phyloP scores from a whole-genome alignment of 768 basidiomycete species.

The Boletus tomentosulus region DNA sequence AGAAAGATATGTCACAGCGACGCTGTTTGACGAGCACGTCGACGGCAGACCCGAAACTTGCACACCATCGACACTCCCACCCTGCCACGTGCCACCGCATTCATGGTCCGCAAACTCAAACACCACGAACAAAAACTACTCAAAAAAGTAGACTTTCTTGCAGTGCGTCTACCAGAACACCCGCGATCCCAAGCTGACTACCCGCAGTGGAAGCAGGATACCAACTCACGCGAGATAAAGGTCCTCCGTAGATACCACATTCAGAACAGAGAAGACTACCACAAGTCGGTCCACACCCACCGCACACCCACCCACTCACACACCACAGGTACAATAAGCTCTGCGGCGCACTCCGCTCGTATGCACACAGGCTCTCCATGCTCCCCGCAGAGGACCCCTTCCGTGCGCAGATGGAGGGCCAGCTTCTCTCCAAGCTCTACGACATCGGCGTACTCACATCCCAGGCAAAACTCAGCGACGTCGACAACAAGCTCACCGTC shows the following conservation, averaged over 20 bases:
- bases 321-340: slow-evolving; percentile 83
- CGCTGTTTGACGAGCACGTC: slow-evolving; percentile 24
- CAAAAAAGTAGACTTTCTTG: slow-evolving; percentile 96
- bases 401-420: slow-evolving; percentile 76
- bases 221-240: slow-evolving; percentile 82
- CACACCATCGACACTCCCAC: slow-evolving; percentile 24
- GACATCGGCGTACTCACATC: slow-evolving; percentile 93
- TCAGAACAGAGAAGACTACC: slow-evolving; percentile 90
- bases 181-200: not conserved
- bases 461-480: slow-evolving; percentile 84
- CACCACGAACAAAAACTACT: slow-evolving; percentile 93
- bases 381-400: slow-evolving; percentile 89
- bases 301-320: not conserved
- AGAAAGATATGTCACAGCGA: slow-evolving; percentile 23
- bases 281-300: slow-evolving; percentile 51
- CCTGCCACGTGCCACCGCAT: slow-evolving; percentile 27
- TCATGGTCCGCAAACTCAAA: slow-evolving; percentile 90
- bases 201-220: slow-evolving; percentile 95
- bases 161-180: slow-evolving; percentile 49
- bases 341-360: slow-evolving; percentile 78
- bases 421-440: slow-evolving; percentile 91
- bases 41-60: slow-evolving; percentile 27
- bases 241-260: slow-evolving; percentile 96
- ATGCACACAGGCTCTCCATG: slow-evolving; percentile 82
- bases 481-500: slow-evolving; percentile 93